Evolutionary conservation across 495 filamentous ascomycete species (phyloP), one percentile per base, ranked within the genome.

Genomic region (Paragyromitra xinjiangensis): DNA sequence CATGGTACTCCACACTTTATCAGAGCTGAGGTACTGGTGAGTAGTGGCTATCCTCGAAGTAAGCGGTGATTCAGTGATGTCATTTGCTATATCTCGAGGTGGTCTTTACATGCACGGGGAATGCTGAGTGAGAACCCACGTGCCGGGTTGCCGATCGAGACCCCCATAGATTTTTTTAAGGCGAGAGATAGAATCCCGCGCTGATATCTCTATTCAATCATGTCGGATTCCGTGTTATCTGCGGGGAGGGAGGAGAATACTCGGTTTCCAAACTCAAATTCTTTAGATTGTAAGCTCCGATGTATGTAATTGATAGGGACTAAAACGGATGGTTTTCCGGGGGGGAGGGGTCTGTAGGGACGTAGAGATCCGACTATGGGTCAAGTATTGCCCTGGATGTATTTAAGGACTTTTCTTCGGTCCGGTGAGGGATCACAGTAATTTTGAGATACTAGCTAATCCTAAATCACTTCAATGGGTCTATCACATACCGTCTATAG

Each of bases 31-130:
- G n/a, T 26, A 26, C 51, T 8, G 19, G 51, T 14, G 19, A 29
- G 19, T n/a, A 55, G 22, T 26, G 24, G 51, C 0, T 6, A n/a
- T 50, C 53, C 37, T 1, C 6, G 29, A 48, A 53, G 24, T 69
- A 56, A 69, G 50, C 34, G 42, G 48, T 69, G 44, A 37, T 40
- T n/a, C 16, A 34, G 34, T 39, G 19, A 68, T 55, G 19, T 44
- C 37, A 66, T 19, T 56, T 16, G 7, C 24, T 16, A 26, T 22
- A 68, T 44, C 48, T 5, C 9, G 29, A 40, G 42, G 29, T 11
- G 19, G 29, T 48, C 24, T 50, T 48, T 8, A 22, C 42, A 51
- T 7, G 24, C 16, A 48, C 8, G 44, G 11, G 6, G 59, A 39
- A 34, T 12, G 39, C 40, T 65, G 63, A 65, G 63, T 53, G 48